phyloP scores from a whole-genome alignment of 2,329 filamentous ascomycete genomes.

The Capronia epimyces region DNA sequence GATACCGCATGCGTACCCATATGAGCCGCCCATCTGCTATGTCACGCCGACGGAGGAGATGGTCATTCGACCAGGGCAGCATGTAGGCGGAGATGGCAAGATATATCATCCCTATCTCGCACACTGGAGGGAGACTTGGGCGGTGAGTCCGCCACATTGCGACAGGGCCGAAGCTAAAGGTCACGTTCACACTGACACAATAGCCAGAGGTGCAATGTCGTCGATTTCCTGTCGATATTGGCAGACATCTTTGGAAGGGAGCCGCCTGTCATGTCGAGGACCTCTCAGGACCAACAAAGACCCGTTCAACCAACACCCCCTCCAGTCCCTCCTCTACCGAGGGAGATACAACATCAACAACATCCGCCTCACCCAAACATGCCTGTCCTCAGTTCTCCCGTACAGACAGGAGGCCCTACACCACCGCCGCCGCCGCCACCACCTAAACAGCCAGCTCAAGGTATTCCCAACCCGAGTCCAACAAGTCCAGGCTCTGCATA shows the following conservation, averaged over 20 bases:
- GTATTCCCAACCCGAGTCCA: conserved; percentile 5
- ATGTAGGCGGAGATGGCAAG: conserved; percentile 78
- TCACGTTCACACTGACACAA: not conserved
- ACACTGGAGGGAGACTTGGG: conserved; percentile 82
- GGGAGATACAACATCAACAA: conserved; percentile 14
- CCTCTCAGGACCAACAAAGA: conserved; percentile 33
- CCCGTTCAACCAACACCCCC: conserved; percentile 41
- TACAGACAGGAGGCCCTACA: conserved; percentile 25
- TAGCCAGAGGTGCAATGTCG: conserved; percentile 67
- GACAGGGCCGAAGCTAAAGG: too few relatives aligned
- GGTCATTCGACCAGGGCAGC: conserved; percentile 84
- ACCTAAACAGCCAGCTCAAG: conserved; percentile 14
- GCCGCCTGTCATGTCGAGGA: conserved; percentile 77
- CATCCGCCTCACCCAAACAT: conserved; percentile 52
- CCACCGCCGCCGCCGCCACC: conserved; percentile 21
- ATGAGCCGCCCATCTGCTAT: conserved; percentile 78
- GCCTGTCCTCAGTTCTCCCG: conserved; percentile 46
- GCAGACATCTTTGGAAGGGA: conserved; percentile 89
- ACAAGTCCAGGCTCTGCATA: not conserved
- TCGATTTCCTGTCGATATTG: conserved; percentile 76
- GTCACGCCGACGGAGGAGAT: conserved; percentile 84
- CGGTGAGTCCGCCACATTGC: conserved; percentile 67
- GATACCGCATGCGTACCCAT: conserved; percentile 85
- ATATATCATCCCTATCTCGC: conserved; percentile 95
- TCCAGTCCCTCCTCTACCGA: conserved; percentile 32